Conservation (phyloP, 768 basidiomycete species). For the Wakefieldia striispora region DNA sequence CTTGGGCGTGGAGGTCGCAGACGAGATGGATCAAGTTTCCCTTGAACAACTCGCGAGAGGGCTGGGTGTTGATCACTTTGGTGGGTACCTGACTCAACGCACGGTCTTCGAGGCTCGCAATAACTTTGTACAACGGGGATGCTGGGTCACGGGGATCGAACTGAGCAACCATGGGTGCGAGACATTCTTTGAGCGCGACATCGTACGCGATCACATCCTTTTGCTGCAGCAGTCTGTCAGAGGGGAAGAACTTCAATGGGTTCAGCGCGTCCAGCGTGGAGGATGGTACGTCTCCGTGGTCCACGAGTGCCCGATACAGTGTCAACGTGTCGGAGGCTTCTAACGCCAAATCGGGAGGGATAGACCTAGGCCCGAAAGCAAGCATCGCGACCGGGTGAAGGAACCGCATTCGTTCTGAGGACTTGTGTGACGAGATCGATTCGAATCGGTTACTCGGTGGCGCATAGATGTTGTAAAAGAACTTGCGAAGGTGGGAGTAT, state of each 20-base stretch:
- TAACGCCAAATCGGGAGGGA: conserved; percentile 63
- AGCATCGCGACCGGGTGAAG: conserved; percentile 64
- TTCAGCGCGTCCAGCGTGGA: conserved; percentile 30
- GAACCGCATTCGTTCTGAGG: conserved; percentile 45
- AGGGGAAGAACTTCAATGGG: conserved; percentile 46
- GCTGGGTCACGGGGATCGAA: conserved; percentile 34
- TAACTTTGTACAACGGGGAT: conserved; percentile 38
- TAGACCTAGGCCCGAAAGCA: conserved; percentile 45
- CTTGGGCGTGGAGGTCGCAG: conserved; percentile 53
- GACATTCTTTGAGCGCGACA: conserved; percentile 42
- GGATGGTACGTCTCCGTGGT: conserved; percentile 22
- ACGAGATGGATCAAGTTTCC: conserved; percentile 51
- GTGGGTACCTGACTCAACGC: conserved; percentile 24
- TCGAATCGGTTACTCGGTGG: conserved; percentile 27
- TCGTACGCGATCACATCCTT: conserved; percentile 64
- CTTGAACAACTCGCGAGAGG: conserved; percentile 32
- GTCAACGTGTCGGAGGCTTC: conserved; percentile 57
- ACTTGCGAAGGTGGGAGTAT: conserved; percentile 74
- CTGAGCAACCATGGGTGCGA: conserved; percentile 37
- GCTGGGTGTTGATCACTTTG: conserved; percentile 32
- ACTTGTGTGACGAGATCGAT: conserved; percentile 35
- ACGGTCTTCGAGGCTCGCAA: conserved; percentile 40
- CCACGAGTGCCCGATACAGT: conserved; percentile 46
- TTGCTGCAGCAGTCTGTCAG: conserved; percentile 46
- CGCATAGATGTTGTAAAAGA: conserved; percentile 44